A percentile compares a stretch with the other conserved stretches of the same genome.
Conservation (phyloP, 1,139 yeast species). For the Pneumocystis murina region DNA sequence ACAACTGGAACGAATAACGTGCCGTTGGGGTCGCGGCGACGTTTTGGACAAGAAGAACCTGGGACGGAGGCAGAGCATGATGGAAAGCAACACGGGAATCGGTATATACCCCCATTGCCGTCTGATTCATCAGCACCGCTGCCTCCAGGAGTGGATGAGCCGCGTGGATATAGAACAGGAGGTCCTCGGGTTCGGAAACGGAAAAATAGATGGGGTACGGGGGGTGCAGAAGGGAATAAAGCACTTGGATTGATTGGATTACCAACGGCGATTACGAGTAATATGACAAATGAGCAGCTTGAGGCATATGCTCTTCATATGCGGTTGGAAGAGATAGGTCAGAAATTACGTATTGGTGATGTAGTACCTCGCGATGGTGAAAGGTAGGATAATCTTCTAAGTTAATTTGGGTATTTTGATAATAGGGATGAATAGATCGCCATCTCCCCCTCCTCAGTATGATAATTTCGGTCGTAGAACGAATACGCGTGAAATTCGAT, state of each 20-base stretch:
- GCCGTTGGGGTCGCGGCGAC: conserved; percentile 19
- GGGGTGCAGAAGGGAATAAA: conserved; percentile 18
- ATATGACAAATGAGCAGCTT: conserved; percentile 70
- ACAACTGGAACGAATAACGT: conserved; percentile 20
- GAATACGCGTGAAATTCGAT: conserved; percentile 66
- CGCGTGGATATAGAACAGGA: conserved; percentile 5
- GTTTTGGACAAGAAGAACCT: conserved; percentile 11
- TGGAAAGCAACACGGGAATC: conserved; percentile 10
- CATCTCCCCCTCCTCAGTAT: conserved; percentile 88
- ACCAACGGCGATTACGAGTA: conserved; percentile 33
- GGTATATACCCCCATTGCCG: conserved; percentile 14
- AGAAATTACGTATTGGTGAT: conserved; percentile 40
- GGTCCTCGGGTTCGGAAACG: neutral
- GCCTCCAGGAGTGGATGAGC: conserved; percentile 6
- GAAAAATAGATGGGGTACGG: conserved; percentile 24
- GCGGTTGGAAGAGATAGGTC: conserved; percentile 64
- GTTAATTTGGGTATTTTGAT: conserved; percentile 11
- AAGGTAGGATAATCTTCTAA: conserved; percentile 15
- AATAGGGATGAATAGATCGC: conserved; percentile 35
- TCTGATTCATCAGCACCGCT: conserved; percentile 13
- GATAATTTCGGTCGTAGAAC: conserved; percentile 69
- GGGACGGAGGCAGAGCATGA: neutral
- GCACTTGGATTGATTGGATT: conserved; percentile 22
- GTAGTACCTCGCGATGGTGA: conserved; percentile 26
- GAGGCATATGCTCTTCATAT: conserved; percentile 64